These are phyloP conservation scores for Chrysopogon serrulatus DNA, from an alignment of 176 grass and related monocot species.

Conservation along the genomic window DNA sequence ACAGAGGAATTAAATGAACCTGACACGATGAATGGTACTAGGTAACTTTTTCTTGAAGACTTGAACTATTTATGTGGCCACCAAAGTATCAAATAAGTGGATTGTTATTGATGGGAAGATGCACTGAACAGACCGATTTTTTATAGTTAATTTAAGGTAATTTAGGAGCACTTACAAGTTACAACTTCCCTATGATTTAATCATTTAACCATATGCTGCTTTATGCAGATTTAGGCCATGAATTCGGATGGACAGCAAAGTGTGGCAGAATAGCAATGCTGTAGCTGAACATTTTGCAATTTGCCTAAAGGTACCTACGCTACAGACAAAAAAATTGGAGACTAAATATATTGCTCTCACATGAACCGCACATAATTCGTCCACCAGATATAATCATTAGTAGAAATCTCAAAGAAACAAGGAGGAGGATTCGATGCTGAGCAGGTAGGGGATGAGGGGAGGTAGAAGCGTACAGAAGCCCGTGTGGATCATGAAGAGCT, in stretches of 20 bases:
- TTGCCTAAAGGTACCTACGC: neutral
- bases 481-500: conserved; percentile 99
- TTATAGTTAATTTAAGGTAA: neutral
- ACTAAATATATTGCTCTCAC: neutral
- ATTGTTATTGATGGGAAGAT: neutral
- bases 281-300: neutral
- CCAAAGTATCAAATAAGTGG: neutral
- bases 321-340: neutral
- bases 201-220: neutral
- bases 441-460: neutral
- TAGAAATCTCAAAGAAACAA: neutral
- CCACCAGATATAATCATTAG: neutral
- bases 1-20: neutral
- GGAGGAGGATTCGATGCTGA: neutral
- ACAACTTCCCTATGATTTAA: too few species aligned
- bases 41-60: neutral
- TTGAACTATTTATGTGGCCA: neutral
- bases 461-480: conserved; percentile 65
- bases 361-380: neutral
- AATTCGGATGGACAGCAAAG: neutral
- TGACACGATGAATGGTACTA: neutral
- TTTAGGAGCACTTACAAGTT: neutral
- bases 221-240: neutral
- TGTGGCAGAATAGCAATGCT: neutral
- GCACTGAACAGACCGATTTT: neutral